Evolutionary conservation across 139 green algal genomes (phyloP), one percentile per base, ranked within the genome.

Genomic region (Mesotaenium endlicherianum): DNA sequence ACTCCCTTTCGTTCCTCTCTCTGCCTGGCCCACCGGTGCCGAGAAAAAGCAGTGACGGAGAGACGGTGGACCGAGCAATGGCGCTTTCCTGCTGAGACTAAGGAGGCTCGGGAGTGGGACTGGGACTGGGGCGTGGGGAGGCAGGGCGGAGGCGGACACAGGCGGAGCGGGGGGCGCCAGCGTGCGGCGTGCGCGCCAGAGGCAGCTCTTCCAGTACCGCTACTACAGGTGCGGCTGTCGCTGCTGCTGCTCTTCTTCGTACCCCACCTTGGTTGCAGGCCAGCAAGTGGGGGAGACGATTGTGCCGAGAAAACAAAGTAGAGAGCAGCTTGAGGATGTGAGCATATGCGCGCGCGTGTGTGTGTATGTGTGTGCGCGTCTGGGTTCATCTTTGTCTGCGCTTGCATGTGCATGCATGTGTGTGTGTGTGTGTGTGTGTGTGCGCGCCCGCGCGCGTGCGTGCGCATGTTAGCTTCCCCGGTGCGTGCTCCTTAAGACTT

Each of bases 221-320:
- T 72, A 72, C 60, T 72, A 72, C 43, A 6, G 60, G 60, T 72
- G 11, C 20, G 60, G n/a, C n/a, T n/a, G n/a, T n/a, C n/a, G n/a
- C n/a, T n/a, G n/a, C n/a, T n/a, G n/a, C n/a, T n/a, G n/a, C n/a
- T n/a, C n/a, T n/a, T n/a, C n/a, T 72, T 40, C 43, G 6, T 72
- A 72, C 60, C 26, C 53, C 20, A 34, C 20, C 53, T 34, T 64
- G 53, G 26, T 64, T 64, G 20, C 26, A 34, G 26, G 20, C 20
- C 26, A 34, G 20, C 26, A 20, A 64, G 53, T 20, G 26, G 26
- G 26, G 26, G 20, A 64, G 26, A 64, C 26, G 53, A 20, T 20
- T 34, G 26, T 34, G 20, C 26, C 20, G 53, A 20, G 26, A 26
- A 64, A 20, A 64, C 26, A 26, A 34, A 64, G 53, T 64, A 26